Evolutionary conservation across 805 yeast genomes (phyloP).

Genomic region (Cyberlindnera maritima): DNA sequence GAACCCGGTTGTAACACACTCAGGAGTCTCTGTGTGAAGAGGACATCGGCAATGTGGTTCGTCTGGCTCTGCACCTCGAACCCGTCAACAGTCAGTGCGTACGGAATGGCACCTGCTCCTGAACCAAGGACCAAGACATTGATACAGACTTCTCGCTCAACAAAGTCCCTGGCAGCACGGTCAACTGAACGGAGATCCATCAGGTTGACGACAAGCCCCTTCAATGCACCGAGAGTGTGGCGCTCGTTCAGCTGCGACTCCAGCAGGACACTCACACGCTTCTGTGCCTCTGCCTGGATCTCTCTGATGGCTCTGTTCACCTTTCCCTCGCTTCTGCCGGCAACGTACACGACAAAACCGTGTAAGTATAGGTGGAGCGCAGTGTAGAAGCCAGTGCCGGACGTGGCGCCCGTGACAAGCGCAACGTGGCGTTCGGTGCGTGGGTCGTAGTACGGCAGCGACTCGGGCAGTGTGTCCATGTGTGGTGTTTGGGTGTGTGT

Average conservation of each 20-base stretch:
- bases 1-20: constrained; percentile 37
- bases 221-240: constrained; percentile 47
- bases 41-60: constrained; percentile 72
- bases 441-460: constrained; percentile 64
- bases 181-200: constrained; percentile 41
- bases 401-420: constrained; percentile 76
- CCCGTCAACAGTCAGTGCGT: constrained; percentile 57
- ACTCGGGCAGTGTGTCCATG: constrained; percentile 34
- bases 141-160: constrained; percentile 43
- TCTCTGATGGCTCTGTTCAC: constrained; percentile 57
- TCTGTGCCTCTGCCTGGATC: constrained; percentile 50
- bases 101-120: constrained; percentile 79
- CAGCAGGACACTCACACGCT: constrained; percentile 14
- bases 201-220: constrained; percentile 54
- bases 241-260: constrained; percentile 10
- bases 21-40: constrained; percentile 59
- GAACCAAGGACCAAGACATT: constrained; percentile 75
- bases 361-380: constrained; percentile 74
- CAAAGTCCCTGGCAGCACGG: constrained; percentile 46
- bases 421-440: constrained; percentile 55
- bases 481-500: background rate
- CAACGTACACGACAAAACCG: constrained; percentile 73
- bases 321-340: constrained; percentile 61
- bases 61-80: constrained; percentile 82
- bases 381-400: constrained; percentile 78